Evolutionary conservation across 768 basidiomycete genomes (phyloP).

Genomic region (Filobasidium floriforme): DNA sequence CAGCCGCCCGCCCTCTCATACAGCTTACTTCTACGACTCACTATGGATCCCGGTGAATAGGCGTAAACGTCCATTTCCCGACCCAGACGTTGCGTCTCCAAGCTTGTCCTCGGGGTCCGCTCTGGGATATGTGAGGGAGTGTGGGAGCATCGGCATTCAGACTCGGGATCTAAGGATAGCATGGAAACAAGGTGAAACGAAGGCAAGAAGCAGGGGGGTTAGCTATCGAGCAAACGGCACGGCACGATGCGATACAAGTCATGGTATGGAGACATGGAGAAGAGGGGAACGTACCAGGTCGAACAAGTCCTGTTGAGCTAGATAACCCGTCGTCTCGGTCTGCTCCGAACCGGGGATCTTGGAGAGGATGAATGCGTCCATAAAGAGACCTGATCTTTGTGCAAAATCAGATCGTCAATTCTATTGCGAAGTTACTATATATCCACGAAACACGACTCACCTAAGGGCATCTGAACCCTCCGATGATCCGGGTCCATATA

Average conservation of each 20-base stretch:
- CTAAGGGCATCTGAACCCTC: conserved; percentile 36
- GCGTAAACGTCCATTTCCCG: conserved; percentile 36
- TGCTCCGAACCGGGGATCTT: conserved; percentile 24
- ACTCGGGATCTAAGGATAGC: conserved; percentile 8
- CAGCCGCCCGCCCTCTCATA: background rate
- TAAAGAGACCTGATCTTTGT: conserved; percentile 32
- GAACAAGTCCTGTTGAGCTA: conserved; percentile 40
- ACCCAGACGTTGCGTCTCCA: conserved; percentile 40
- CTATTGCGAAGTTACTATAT: no score
- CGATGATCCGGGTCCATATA: conserved; percentile 36
- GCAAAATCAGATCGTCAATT: no score
- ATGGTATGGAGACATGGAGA: no score
- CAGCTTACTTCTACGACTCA: background rate
- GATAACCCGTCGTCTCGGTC: conserved; percentile 17
- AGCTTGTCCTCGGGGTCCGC: conserved; percentile 28
- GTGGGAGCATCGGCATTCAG: conserved; percentile 26
- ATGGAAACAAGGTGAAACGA: background rate
- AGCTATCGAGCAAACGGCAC: no score
- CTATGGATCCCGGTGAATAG: conserved; percentile 42
- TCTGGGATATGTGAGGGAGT: conserved; percentile 26
- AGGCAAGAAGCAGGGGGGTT: background rate
- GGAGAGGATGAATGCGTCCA: conserved; percentile 40
- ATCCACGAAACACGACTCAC: conserved; percentile 23
- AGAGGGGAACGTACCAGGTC: conserved; percentile 13
- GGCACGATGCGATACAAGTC: no score